Base-by-base conservation (phyloP, 148 eudicot genomes). In the Cornus suecica region DNA sequence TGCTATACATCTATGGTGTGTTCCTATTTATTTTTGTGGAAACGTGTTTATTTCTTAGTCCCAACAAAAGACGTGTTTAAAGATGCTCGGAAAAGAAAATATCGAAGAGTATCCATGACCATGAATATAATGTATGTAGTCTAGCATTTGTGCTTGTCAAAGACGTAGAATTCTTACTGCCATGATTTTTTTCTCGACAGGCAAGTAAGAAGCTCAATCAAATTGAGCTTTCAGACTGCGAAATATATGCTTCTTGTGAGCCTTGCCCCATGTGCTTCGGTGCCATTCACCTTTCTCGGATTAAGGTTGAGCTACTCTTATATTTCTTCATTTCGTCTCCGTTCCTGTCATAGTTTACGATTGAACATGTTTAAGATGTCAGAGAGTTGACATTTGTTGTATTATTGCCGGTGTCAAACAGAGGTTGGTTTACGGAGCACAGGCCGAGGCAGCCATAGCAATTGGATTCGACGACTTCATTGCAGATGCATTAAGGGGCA, bases 181-280 rank as follows among this genome's bases (percentile, higher is more conserved):
- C 20, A 16, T 48, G 54, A 11, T 48, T 48, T 48, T 3, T 48
- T 2, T 48, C n/a, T 45, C 65, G 75, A 69, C 90, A 89, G 93
- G 93, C 93, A 48, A 87, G 93, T 71, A 89, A 84, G 65, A 89
- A 89, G 82, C 93, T 89, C 41, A 80, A 89, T 72, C 82, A 80
- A 60, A 70, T 90, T 62, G 89, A 90, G 81, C 87, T 90, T 2
- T 79, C 90, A 10, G 88, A 90, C 78, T 90, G 93, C 67, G 93
- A 90, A 86, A 87, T 90, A 45, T 90, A 80, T 71, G 93, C 93
- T 32, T 90, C 93, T 45, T 90, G 93, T 63, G 93, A 90, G 71
- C 90, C 90, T 48, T 87, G 93, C 34, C 88, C 93, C 27, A 90
- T 90, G 93, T 89, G 93, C 79, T 89, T 89, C 23, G 89, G 90